A percentile compares a stretch with the other conserved stretches of the same genome.
Conservation (phyloP, 2,329 filamentous ascomycete species). For the Endothia cerciana region DNA sequence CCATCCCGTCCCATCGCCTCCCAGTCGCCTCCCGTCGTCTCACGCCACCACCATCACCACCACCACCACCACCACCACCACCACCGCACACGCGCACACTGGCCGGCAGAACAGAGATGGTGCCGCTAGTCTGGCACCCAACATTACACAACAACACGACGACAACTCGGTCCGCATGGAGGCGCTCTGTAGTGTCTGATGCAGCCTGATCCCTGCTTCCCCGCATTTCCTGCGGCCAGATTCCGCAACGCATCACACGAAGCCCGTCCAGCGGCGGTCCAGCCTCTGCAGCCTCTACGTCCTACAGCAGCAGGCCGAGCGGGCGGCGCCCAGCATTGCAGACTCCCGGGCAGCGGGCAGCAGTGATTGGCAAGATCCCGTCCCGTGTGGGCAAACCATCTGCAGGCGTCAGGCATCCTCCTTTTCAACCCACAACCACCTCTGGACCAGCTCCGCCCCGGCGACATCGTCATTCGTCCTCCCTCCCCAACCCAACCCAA, state of each 20-base stretch:
- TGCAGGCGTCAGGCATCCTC: not conserved
- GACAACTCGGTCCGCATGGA: not conserved
- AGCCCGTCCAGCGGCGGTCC: not conserved
- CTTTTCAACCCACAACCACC: not conserved
- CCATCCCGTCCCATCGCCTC: not conserved
- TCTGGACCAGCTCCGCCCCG: not conserved
- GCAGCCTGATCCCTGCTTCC: constrained; percentile 23
- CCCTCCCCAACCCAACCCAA: not conserved
- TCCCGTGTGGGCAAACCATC: not conserved
- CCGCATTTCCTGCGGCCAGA: constrained; percentile 28
- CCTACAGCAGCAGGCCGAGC: not conserved
- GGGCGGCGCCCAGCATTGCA: not conserved
- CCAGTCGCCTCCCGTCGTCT: not conserved
- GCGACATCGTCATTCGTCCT: constrained; percentile 1
- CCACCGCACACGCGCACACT: not conserved
- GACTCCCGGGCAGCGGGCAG: not conserved
- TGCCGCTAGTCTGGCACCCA: not conserved
- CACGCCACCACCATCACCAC: constrained; percentile 1
- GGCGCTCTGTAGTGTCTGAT: constrained; percentile 3
- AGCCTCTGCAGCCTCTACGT: constrained; percentile 3
- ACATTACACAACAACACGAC: not conserved
- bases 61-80: not conserved
- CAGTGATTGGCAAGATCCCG: constrained; percentile 7
- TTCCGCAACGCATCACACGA: constrained; percentile 14
- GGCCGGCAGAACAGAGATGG: constrained; percentile 5